These are phyloP conservation scores for Leishmania guyanensis DNA, from an alignment of 208 protist species.

Conservation along the genomic window DNA sequence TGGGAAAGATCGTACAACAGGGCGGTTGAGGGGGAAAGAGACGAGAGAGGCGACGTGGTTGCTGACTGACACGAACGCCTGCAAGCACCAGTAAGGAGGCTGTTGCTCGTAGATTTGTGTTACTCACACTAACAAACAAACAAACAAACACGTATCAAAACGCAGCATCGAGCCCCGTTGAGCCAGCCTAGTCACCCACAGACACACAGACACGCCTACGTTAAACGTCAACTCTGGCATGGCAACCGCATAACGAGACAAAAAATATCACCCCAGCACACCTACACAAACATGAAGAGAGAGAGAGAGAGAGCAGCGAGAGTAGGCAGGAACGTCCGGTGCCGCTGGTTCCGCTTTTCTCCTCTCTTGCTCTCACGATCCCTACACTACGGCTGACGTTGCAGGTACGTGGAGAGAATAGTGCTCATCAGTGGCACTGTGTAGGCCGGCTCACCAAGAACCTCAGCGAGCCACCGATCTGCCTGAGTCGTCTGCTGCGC, in stretches of 20 bases:
- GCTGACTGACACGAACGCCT: not conserved
- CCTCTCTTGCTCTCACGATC: not conserved
- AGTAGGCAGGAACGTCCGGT: not conserved
- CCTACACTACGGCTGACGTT: conserved; percentile 23
- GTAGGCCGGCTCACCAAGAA: conserved; percentile 77
- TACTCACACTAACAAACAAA: not conserved
- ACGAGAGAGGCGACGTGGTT: not conserved
- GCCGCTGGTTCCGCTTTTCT: too few relatives aligned
- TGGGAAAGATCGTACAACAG: not conserved
- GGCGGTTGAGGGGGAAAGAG: not conserved
- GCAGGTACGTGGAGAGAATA: conserved; percentile 71
- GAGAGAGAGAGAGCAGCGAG: not conserved
- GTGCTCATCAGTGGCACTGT: conserved; percentile 76
- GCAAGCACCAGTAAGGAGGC: not conserved
- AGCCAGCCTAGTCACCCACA: not conserved
- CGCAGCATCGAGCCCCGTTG: not conserved
- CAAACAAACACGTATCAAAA: not conserved
- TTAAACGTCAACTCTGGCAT: not conserved
- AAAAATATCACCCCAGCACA: not conserved
- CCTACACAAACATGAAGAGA: not conserved
- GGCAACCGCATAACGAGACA: not conserved
- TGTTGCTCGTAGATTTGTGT: not conserved
- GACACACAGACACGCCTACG: not conserved
- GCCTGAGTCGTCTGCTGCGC: conserved; percentile 36
- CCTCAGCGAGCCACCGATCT: conserved; percentile 55